A percentile compares a stretch with the other conserved stretches of the same genome.
Evolutionary conservation across 2,329 filamentous ascomycete species (phyloP).

Genomic region (Grosmannia penicillata): DNA sequence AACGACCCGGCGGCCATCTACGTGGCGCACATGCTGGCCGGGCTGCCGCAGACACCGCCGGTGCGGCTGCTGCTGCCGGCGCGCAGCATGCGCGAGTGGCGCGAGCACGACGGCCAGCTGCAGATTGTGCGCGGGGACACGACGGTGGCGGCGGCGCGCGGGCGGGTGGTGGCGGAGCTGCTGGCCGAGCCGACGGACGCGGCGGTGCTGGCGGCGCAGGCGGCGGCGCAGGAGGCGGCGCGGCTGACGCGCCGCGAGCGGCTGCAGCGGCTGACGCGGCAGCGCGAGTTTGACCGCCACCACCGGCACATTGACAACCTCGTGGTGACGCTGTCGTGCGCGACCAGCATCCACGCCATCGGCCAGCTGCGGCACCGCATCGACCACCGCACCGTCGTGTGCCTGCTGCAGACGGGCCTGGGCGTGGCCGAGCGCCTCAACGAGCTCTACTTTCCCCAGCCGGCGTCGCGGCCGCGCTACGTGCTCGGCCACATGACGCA

Average conservation of each 20-base stretch:
- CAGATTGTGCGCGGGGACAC: slow-evolving; percentile 3
- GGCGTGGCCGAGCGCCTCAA: slow-evolving; percentile 72
- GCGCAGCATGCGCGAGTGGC: slow-evolving; percentile 13
- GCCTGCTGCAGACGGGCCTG: slow-evolving; percentile 36
- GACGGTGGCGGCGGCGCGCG: background rate
- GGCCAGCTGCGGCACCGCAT: slow-evolving; percentile 15
- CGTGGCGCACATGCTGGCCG: slow-evolving; percentile 17
- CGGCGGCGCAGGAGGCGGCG: background rate
- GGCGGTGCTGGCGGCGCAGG: background rate
- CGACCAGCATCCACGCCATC: slow-evolving; percentile 13
- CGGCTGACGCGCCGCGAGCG: too few relatives aligned
- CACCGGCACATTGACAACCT: slow-evolving; percentile 14
- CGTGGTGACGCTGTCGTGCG: slow-evolving; percentile 17
- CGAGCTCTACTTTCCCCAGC: slow-evolving; percentile 52
- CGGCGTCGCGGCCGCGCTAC: slow-evolving; percentile 54
- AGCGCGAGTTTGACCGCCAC: background rate
- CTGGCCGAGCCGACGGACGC: slow-evolving; percentile 1
- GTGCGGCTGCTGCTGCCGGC: slow-evolving; percentile 16
- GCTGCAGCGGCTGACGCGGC: background rate
- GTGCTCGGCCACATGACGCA: slow-evolving; percentile 51
- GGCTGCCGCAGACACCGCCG: slow-evolving; percentile 14
- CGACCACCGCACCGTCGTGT: slow-evolving; percentile 18
- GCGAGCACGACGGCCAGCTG: slow-evolving; percentile 9
- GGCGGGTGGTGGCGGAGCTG: slow-evolving; percentile 13
- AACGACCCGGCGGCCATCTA: slow-evolving; percentile 14